These are phyloP conservation scores for Trichomonascaceae sp. DNA, from an alignment of 1,139 yeast genomes.

Conservation along the genomic window DNA sequence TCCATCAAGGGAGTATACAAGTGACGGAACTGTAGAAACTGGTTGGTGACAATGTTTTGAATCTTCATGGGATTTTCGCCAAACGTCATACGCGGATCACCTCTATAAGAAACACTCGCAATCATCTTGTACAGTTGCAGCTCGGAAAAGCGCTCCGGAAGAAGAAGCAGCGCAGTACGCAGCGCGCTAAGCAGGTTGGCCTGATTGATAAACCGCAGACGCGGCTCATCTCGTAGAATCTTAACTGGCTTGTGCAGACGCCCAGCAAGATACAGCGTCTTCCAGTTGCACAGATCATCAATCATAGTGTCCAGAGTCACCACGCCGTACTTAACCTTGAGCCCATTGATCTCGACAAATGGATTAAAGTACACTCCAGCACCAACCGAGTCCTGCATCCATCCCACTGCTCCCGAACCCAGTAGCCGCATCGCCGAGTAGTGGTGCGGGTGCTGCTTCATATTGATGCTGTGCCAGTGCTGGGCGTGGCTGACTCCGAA, in stretches of 20 bases:
- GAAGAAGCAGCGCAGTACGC: slow-evolving; percentile 51
- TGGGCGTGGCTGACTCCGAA: slow-evolving; percentile 64
- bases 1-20: slow-evolving; percentile 60
- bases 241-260: slow-evolving; percentile 90
- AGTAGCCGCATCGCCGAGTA: slow-evolving; percentile 54
- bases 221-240: slow-evolving; percentile 48
- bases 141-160: slow-evolving; percentile 45
- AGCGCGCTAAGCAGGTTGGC: slow-evolving; percentile 69
- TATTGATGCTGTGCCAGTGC: slow-evolving; percentile 64
- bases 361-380: slow-evolving; percentile 95
- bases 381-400: slow-evolving; percentile 51
- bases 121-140: slow-evolving; percentile 59
- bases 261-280: slow-evolving; percentile 78
- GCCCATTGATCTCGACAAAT: slow-evolving; percentile 51
- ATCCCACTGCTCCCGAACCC: slow-evolving; percentile 48
- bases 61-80: slow-evolving; percentile 91
- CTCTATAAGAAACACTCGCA: slow-evolving; percentile 72
- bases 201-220: slow-evolving; percentile 54
- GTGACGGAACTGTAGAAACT: slow-evolving; percentile 49
- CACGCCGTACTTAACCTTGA: slow-evolving; percentile 75
- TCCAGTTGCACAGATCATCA: slow-evolving; percentile 70
- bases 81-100: slow-evolving; percentile 76
- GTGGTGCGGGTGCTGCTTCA: slow-evolving; percentile 54
- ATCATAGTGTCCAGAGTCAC: slow-evolving; percentile 49
- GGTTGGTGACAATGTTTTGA: slow-evolving; percentile 69